Conservation (phyloP, 768 basidiomycete genomes). For the Hypsizygus marmoreus region DNA sequence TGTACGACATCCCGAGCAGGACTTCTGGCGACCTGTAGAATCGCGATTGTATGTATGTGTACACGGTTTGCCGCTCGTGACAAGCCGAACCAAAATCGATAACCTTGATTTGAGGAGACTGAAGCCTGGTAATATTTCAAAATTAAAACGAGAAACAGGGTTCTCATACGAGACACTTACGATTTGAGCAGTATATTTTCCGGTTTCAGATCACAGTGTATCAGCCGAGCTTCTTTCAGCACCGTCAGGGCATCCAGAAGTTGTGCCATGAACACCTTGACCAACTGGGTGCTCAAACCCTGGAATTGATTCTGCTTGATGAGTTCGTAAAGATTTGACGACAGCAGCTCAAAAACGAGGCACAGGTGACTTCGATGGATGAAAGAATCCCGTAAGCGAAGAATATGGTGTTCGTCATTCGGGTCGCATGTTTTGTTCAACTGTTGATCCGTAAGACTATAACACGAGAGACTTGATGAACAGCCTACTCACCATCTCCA, state of each 20-base stretch:
- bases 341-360: slow-evolving; percentile 95
- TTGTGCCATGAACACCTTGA: slow-evolving; percentile 98
- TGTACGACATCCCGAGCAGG: slow-evolving; percentile 91
- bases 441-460: slow-evolving; percentile 42
- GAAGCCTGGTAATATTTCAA: slow-evolving; percentile 55
- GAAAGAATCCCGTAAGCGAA: slow-evolving; percentile 93
- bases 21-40: slow-evolving; percentile 99
- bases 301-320: slow-evolving; percentile 99
- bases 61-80: slow-evolving; percentile 98
- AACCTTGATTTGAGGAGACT: slow-evolving; percentile 97
- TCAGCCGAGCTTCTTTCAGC: slow-evolving; percentile 92
- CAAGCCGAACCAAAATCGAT: slow-evolving; percentile 99
- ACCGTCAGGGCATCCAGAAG: slow-evolving; percentile 89
- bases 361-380: slow-evolving; percentile 96
- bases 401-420: slow-evolving; percentile 93
- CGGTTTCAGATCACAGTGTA: slow-evolving; percentile 98
- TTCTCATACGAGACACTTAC: slow-evolving; percentile 43
- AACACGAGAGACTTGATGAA: not conserved
- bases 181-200: slow-evolving; percentile 98
- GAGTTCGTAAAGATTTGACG: slow-evolving; percentile 96
- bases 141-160: slow-evolving; percentile 3
- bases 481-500: slow-evolving; percentile 80
- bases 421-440: slow-evolving; percentile 95
- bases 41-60: slow-evolving; percentile 98
- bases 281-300: slow-evolving; percentile 93